These are phyloP conservation scores for Tulasnella sp. DNA, from an alignment of 768 basidiomycete genomes.

Conservation along the genomic window DNA sequence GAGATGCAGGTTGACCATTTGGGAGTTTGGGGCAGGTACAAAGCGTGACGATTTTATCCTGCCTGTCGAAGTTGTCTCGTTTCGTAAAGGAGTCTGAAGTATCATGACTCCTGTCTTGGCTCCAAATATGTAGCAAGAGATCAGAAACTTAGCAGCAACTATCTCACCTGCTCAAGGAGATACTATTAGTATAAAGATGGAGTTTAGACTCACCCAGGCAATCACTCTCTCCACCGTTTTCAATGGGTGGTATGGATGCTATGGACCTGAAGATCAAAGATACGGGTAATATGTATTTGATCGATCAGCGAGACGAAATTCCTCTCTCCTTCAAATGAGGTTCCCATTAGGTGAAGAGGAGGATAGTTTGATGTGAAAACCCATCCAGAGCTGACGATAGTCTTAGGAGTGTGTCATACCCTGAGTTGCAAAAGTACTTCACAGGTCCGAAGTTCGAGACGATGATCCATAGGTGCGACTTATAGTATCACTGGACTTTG, in stretches of 20 bases:
- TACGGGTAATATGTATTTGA: conserved; percentile 6
- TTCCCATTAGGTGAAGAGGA: neutral
- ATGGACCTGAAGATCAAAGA: conserved; percentile 13
- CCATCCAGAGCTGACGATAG: conserved; percentile 15
- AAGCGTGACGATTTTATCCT: too few relatives aligned
- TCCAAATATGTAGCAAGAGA: too few relatives aligned
- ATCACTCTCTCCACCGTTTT: conserved; percentile 16
- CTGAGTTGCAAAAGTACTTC: too few relatives aligned
- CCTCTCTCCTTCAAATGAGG: conserved; percentile 9
- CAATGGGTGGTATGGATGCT: conserved; percentile 3
- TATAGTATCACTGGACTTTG: too few relatives aligned
- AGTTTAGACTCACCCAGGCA: conserved; percentile 5
- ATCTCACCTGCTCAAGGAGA: neutral
- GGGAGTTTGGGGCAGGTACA: too few relatives aligned
- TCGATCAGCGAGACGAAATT: conserved; percentile 9
- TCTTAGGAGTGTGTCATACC: conserved; percentile 25
- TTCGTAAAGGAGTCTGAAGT: too few relatives aligned
- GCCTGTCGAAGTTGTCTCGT: too few relatives aligned
- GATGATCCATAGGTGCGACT: too few relatives aligned
- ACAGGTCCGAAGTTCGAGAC: too few relatives aligned
- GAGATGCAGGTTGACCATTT: too few relatives aligned
- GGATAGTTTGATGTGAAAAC: neutral
- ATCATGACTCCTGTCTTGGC: too few relatives aligned
- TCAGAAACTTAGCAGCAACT: neutral
- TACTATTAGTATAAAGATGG: too few relatives aligned